These are phyloP conservation scores for Ogataea chonburiensis DNA, from an alignment of 805 yeast genomes.

Conservation along the genomic window DNA sequence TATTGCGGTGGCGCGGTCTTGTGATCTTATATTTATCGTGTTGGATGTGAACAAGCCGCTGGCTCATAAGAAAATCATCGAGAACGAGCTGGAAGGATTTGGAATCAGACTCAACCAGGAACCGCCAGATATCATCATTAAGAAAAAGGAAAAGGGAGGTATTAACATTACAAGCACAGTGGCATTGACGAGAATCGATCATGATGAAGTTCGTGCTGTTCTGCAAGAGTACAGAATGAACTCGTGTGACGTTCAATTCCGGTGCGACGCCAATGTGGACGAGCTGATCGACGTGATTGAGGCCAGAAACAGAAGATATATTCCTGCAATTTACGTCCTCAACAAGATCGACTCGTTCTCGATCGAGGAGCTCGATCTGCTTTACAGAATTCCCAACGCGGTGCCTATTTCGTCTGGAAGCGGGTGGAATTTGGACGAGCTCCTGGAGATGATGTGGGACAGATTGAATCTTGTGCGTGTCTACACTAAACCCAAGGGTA, in stretches of 20 bases:
- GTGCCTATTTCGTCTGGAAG: slow-evolving; percentile 95
- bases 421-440: slow-evolving; percentile 96
- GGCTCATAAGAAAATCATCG: slow-evolving; percentile 90
- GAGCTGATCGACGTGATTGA: slow-evolving; percentile 94
- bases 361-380: slow-evolving; percentile 84
- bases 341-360: slow-evolving; percentile 96
- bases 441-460: slow-evolving; percentile 94
- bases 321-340: slow-evolving; percentile 92
- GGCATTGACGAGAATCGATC: slow-evolving; percentile 85
- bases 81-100: slow-evolving; percentile 93
- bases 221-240: slow-evolving; percentile 93
- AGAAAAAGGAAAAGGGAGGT: slow-evolving; percentile 96
- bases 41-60: slow-evolving; percentile 95
- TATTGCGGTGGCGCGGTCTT: slow-evolving; percentile 98
- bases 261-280: slow-evolving; percentile 98
- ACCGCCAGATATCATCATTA: slow-evolving; percentile 90
- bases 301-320: slow-evolving; percentile 84
- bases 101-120: slow-evolving; percentile 91
- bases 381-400: slow-evolving; percentile 93
- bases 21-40: slow-evolving; percentile 88
- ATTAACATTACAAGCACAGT: slow-evolving; percentile 90
- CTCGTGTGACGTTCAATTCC: slow-evolving; percentile 92
- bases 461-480: slow-evolving; percentile 88
- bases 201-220: slow-evolving; percentile 93
- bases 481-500: slow-evolving; percentile 96